Evolutionary conservation across 2,329 filamentous ascomycete genomes (phyloP), one percentile per base, ranked within the genome.

Genomic region (Phyllosticta capitalensis): DNA sequence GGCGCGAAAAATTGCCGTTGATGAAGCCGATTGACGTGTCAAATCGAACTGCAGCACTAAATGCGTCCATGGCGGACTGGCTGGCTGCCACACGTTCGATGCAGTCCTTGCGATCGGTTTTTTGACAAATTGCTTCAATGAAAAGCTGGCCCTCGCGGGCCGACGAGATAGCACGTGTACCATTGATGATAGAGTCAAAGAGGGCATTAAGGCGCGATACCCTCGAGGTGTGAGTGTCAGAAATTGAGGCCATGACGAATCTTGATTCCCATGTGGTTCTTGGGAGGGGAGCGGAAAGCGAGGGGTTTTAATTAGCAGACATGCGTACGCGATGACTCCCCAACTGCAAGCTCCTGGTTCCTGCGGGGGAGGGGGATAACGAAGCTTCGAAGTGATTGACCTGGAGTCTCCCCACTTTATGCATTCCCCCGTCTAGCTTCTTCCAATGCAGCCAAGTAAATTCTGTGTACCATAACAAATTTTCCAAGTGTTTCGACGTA

Each of bases 121-220:
- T 73, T 7, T 65, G 64, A 61, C 73, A 76, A 5, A 81, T 63
- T 0, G 79, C 75, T 64, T 83, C 79, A 2, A 83, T 49, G 55
- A 82, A 80, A 5, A 74, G 70, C 33, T 72, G 75, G 5, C 70
- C 74, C 62, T 80, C 73, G 9, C 67, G 66, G 19, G 69, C 45
- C 5, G 65, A 76, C 17, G 70, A 69, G 7, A 81, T 56, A 1
- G 66, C 60, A 24, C 74, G 71, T 61, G 73, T 67, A 5, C 75
- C 77, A 30, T 70, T 56, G 10, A 79, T 61, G 24, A 78, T 67
- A 9, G 65, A 62, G 49, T 71, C 66, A 65, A 79, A 78, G 54
- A 74, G 70, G 58, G 72, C 74, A 2, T 66, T 65, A 28, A 78
- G 64, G 56, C 69, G 69, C 3, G 55, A 65, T 19, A 64, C 65